These are phyloP conservation scores for Aspergillus floridensis DNA, from an alignment of 2,329 filamentous ascomycete genomes.

Conservation along the genomic window DNA sequence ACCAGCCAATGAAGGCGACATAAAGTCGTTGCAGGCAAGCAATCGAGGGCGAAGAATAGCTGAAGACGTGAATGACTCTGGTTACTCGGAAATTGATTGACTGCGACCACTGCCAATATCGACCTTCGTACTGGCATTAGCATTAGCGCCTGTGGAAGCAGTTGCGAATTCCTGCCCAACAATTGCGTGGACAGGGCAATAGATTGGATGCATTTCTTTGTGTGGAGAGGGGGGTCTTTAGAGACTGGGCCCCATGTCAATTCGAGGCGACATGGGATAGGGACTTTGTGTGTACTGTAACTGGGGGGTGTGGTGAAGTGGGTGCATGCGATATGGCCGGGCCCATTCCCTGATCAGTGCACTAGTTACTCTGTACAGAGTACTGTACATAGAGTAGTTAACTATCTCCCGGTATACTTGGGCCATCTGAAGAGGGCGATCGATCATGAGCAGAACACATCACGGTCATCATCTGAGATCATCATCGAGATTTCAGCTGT, in stretches of 20 bases:
- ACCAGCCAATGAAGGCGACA: constrained; percentile 1
- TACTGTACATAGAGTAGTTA: no score
- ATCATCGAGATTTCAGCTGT: neutral
- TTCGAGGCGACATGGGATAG: constrained; percentile 9
- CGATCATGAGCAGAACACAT: constrained; percentile 1
- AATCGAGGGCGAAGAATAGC: neutral
- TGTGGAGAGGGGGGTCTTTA: constrained; percentile 11
- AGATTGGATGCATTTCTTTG: constrained; percentile 24
- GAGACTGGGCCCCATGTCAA: constrained; percentile 22
- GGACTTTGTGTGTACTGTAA: neutral
- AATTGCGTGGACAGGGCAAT: constrained; percentile 18
- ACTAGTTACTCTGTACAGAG: neutral
- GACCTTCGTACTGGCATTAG: neutral
- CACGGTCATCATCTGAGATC: neutral
- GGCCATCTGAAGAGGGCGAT: neutral
- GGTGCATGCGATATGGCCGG: no score
- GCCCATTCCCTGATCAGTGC: neutral
- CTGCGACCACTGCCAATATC: neutral
- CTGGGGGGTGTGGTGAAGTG: no score
- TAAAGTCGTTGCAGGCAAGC: neutral
- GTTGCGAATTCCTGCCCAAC: constrained; percentile 31
- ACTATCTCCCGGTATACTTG: neutral
- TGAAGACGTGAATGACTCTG: neutral
- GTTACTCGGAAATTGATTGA: constrained; percentile 3
- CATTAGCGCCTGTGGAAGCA: constrained; percentile 8